Evolutionary conservation across 2,329 filamentous ascomycete genomes (phyloP).

Genomic region (Penicillium occitanis): DNA sequence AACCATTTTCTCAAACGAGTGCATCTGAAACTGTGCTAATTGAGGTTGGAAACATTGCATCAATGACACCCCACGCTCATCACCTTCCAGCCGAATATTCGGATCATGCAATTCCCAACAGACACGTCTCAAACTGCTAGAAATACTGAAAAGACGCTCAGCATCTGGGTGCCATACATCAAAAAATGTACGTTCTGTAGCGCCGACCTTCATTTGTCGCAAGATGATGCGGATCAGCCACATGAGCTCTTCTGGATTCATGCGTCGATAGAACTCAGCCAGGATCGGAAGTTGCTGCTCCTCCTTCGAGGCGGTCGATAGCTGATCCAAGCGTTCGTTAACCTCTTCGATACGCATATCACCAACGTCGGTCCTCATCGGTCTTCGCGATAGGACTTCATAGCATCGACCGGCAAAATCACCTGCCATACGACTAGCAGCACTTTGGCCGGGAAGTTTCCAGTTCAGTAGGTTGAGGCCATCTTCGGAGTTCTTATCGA

Average conservation of each 20-base stretch:
- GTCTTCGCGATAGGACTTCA: slow-evolving; percentile 80
- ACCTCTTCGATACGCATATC: slow-evolving; percentile 86
- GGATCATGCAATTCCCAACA: slow-evolving; percentile 91
- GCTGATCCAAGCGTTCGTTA: slow-evolving; percentile 76
- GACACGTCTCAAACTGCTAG: slow-evolving; percentile 82
- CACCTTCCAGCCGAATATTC: slow-evolving; percentile 67
- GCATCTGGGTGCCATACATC: slow-evolving; percentile 79
- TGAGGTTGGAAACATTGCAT: slow-evolving; percentile 98
- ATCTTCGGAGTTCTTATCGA: slow-evolving; percentile 87
- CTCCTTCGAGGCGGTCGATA: slow-evolving; percentile 75
- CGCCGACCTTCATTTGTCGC: slow-evolving; percentile 71
- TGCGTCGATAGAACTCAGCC: slow-evolving; percentile 77
- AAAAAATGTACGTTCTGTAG: slow-evolving; percentile 85
- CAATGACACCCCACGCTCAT: slow-evolving; percentile 71
- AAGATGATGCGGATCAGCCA: slow-evolving; percentile 95
- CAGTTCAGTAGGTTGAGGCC: slow-evolving; percentile 82
- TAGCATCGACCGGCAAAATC: slow-evolving; percentile 91
- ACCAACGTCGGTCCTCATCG: slow-evolving; percentile 70
- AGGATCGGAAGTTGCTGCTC: slow-evolving; percentile 81
- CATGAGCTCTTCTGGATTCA: slow-evolving; percentile 90
- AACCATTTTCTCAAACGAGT: slow-evolving; percentile 77
- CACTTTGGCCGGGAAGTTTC: slow-evolving; percentile 77
- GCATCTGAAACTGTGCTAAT: slow-evolving; percentile 86
- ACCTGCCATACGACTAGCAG: slow-evolving; percentile 67
- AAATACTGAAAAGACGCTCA: slow-evolving; percentile 80